Evolutionary conservation across 495 filamentous ascomycete genomes (phyloP).

Genomic region (Astrocystis sublimbata): DNA sequence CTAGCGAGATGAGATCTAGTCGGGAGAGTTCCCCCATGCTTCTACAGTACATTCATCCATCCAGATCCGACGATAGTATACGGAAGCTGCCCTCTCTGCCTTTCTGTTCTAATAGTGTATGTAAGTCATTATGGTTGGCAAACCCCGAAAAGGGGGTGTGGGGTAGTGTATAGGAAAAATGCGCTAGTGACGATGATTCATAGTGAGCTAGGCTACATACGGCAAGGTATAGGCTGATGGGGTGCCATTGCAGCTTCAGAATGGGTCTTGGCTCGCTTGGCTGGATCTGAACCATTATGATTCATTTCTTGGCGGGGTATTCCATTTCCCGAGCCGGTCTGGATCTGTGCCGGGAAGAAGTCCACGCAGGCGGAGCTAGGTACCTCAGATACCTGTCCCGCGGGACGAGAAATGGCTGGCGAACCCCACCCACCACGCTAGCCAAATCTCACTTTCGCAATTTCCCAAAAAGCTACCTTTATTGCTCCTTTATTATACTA

Average conservation of each 20-base stretch:
- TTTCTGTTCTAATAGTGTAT: neutral
- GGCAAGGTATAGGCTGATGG: neutral
- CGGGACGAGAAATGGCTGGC: no score
- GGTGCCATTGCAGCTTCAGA: neutral
- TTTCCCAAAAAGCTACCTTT: no score
- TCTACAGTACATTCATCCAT: no score
- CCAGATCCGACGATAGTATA: neutral
- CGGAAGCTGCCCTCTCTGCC: neutral
- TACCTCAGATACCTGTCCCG: no score
- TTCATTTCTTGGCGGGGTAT: constrained; percentile 22
- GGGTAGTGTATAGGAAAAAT: neutral
- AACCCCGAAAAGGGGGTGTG: neutral
- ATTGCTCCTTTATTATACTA: no score
- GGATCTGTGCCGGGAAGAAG: neutral
- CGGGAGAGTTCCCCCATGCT: no score
- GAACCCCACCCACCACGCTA: no score
- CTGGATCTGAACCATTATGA: constrained; percentile 29
- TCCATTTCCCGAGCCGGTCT: neutral
- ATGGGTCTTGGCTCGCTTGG: neutral
- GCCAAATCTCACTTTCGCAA: no score
- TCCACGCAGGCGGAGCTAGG: no score
- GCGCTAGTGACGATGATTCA: constrained; percentile 26
- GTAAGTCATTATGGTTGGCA: neutral
- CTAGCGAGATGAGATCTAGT: neutral
- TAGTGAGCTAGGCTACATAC: neutral